phyloP scores from a whole-genome alignment of 805 yeast genomes.

The Suhomyces faveliae region DNA sequence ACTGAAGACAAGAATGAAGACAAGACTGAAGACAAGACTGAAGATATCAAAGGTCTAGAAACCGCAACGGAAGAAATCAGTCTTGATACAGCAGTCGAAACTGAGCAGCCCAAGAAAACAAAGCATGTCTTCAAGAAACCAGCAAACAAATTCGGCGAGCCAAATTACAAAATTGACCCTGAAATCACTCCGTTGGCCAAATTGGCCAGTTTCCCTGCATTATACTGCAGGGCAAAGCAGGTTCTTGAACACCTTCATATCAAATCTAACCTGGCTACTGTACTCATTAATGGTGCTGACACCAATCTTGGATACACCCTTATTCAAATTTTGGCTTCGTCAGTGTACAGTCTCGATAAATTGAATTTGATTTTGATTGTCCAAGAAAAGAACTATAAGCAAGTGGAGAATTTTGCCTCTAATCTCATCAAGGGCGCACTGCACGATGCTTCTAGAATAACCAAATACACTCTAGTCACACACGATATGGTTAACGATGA shows the following conservation, averaged over 20 bases:
- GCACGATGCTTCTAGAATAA: conserved; percentile 21
- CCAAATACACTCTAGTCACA: conserved; percentile 26
- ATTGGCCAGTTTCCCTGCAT: conserved; percentile 30
- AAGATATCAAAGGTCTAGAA: neutral
- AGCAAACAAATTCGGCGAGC: neutral
- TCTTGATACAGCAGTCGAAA: neutral
- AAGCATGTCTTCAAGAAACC: conserved; percentile 2
- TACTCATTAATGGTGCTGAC: conserved; percentile 45
- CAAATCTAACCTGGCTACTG: conserved; percentile 19
- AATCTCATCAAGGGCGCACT: conserved; percentile 18
- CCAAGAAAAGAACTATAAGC: conserved; percentile 18
- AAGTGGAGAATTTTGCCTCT: conserved; percentile 21
- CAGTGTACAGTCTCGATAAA: conserved; percentile 23
- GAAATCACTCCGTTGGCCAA: conserved; percentile 33
- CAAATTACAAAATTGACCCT: conserved; percentile 10
- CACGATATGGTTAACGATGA: conserved; percentile 37
- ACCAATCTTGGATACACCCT: conserved; percentile 38
- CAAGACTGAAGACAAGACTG: conserved; percentile 1
- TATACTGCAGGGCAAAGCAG: conserved; percentile 39
- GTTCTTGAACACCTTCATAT: conserved; percentile 26
- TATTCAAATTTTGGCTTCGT: conserved; percentile 32
- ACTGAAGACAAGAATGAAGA: neutral
- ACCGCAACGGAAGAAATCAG: neutral
- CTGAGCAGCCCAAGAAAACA: neutral
- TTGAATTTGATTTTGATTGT: conserved; percentile 33